Conservation (phyloP, 2,329 filamentous ascomycete genomes). For the Fusarium nygamai region DNA sequence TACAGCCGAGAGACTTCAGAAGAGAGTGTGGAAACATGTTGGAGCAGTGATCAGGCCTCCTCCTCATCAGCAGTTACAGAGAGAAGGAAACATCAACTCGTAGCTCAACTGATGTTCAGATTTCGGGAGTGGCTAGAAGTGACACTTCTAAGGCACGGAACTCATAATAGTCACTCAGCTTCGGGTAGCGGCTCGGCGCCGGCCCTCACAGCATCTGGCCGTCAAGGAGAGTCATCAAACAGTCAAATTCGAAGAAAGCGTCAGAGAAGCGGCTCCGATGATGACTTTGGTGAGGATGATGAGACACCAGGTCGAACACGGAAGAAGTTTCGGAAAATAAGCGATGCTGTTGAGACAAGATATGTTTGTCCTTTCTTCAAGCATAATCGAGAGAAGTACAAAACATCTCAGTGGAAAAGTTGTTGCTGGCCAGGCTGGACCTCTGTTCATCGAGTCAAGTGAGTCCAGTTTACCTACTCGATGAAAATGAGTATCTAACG, state of each 20-base stretch:
- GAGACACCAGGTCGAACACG: neutral
- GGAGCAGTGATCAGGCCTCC: neutral
- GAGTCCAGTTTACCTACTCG: neutral
- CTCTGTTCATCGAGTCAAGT: neutral
- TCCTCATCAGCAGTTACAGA: neutral
- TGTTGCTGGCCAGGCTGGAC: neutral
- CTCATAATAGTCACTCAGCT: too few relatives aligned
- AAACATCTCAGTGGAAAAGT: neutral
- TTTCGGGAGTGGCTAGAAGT: neutral
- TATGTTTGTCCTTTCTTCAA: conserved; percentile 5
- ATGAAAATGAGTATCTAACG: neutral
- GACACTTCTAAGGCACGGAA: accelerated
- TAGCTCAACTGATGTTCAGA: neutral
- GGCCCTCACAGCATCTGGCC: neutral
- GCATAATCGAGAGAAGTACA: neutral
- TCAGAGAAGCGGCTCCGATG: neutral
- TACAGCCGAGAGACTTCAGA: neutral
- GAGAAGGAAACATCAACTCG: neutral
- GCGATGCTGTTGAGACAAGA: accelerated
- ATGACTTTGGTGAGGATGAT: neutral
- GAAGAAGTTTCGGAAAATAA: neutral
- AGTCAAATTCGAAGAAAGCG: neutral
- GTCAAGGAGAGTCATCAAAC: neutral
- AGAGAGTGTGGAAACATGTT: neutral
- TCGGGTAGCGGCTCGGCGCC: too few relatives aligned